A percentile compares a stretch with the other conserved stretches of the same genome.
Conservation (phyloP, 1,284 basidiomycete genomes). For the Albatrellus sp. region DNA sequence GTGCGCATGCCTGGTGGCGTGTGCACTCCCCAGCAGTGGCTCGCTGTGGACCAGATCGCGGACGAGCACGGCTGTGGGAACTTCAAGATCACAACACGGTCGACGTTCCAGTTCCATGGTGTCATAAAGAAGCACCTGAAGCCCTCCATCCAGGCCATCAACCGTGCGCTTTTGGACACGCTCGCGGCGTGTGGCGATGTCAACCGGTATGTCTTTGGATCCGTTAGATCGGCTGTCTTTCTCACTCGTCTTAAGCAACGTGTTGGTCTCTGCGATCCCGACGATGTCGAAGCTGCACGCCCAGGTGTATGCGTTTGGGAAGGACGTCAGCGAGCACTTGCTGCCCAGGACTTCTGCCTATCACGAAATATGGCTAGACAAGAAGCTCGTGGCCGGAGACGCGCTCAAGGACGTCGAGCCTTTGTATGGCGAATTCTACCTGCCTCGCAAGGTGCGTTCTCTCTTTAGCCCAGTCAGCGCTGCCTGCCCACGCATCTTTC, state of each 20-base stretch:
- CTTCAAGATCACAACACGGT: constrained; percentile 95
- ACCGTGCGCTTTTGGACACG: constrained; percentile 85
- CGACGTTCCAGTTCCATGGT: constrained; percentile 99
- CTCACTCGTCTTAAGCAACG: constrained; percentile 49
- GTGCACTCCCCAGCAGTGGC: constrained; percentile 86
- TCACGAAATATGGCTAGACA: constrained; percentile 98
- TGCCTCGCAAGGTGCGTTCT: constrained; percentile 73
- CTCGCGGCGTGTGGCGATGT: constrained; percentile 98
- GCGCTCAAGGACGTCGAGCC: constrained; percentile 92
- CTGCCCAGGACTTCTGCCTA: constrained; percentile 90
- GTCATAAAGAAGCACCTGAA: constrained; percentile 96
- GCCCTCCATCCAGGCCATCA: constrained; percentile 94
- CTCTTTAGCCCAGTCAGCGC: constrained; percentile 2
- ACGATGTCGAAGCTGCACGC: constrained; percentile 76
- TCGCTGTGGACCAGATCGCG: constrained; percentile 90
- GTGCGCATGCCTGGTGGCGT: constrained; percentile 94
- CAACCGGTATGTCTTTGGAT: constrained; percentile 51
- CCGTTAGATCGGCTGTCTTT: constrained; percentile 2
- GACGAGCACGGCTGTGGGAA: constrained; percentile 92
- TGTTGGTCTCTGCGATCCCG: constrained; percentile 89
- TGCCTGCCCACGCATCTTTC: constrained; percentile 6
- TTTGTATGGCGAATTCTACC: constrained; percentile 92
- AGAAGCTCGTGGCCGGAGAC: constrained; percentile 86
- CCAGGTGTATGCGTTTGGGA: constrained; percentile 82
- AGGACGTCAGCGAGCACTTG: constrained; percentile 76